These are phyloP conservation scores for Inosperma sp. DNA, from an alignment of 768 basidiomycete species.

Conservation along the genomic window DNA sequence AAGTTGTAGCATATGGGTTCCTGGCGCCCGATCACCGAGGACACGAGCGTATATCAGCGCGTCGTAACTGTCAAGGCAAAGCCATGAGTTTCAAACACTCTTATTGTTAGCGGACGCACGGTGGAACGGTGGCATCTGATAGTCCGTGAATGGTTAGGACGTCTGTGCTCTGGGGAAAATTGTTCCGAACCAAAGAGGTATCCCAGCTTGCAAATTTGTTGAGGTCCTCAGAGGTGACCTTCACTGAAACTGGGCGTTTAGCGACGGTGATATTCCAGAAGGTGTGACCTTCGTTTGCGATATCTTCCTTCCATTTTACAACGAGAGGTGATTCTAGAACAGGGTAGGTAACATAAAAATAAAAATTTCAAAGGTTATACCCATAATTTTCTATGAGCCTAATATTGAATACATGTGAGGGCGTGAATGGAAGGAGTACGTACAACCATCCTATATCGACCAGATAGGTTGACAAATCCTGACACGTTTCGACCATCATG, in stretches of 20 bases:
- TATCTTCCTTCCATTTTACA: slow-evolving; percentile 44
- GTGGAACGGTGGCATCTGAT: slow-evolving; percentile 59
- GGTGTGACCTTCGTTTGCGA: slow-evolving; percentile 55
- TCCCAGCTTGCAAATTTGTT: slow-evolving; percentile 62
- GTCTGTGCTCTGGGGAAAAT: slow-evolving; percentile 58
- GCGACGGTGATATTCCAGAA: slow-evolving; percentile 65
- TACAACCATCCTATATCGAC: slow-evolving; percentile 76
- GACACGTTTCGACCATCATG: slow-evolving; percentile 52
- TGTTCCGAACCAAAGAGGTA: slow-evolving; percentile 60
- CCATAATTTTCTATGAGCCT: slow-evolving; percentile 38
- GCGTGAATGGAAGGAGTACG: slow-evolving; percentile 25
- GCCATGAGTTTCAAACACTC: background rate
- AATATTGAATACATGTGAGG: background rate
- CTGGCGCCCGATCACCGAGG: slow-evolving; percentile 51
- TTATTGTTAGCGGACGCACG: slow-evolving; percentile 39
- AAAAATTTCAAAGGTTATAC: slow-evolving; percentile 24
- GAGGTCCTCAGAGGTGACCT: slow-evolving; percentile 55
- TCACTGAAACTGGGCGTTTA: slow-evolving; percentile 48
- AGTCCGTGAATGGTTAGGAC: slow-evolving; percentile 81
- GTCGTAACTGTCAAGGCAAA: slow-evolving; percentile 51
- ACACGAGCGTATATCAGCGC: slow-evolving; percentile 64
- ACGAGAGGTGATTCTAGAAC: slow-evolving; percentile 22
- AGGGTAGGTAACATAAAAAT: slow-evolving; percentile 4
- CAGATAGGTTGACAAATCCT: slow-evolving; percentile 70
- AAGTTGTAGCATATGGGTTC: slow-evolving; percentile 66